Base-by-base conservation (phyloP, 1,284 basidiomycete genomes). In the Cryptococcus jaspeensis region DNA sequence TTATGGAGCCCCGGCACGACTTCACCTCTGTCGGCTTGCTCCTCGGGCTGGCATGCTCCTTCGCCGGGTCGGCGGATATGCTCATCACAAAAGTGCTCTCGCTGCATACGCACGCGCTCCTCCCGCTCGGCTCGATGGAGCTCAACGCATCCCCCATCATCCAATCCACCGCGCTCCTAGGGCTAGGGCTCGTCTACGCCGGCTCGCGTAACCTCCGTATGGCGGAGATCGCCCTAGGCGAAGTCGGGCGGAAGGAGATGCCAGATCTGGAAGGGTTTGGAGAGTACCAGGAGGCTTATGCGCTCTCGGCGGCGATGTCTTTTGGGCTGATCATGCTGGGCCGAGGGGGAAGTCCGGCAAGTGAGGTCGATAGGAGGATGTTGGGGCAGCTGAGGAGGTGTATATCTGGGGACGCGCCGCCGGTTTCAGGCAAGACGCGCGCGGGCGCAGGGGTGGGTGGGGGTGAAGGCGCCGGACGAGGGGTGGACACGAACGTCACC, bases 311-410 rank as follows among this genome's bases (percentile, higher is more conserved):
- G 1, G 90, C 89, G 4, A 83, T 97, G 43, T 87, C 90, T 0
- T 96, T 96, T 69, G 96, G 96, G 0, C 88, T 97, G 83, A 89
- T 96, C 74, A 94, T 97, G 87, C 83, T 99, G 5, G 93, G 91
- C 7, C 88, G 87, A 64, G 92, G 92, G 0, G 84, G 86, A 0
- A 80, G 69, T 7, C 61, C 69, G 16, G 69, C 83, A 5, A 72
- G 71, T 45, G 70, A 74, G 37, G 89, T 89, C 1, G 91, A 94
- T 65, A 77, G 86, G 58, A 80, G 81, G 15, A 80, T 90, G 57
- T 77, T 92, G 16, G 81, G 83, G 23, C 83, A 86, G 16, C 76
- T 94, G 38, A 84, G 83, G 35, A 75, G 84, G 16, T 82, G 90
- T 37, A 84, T 93, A 49, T 86, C 89, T 54, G 90, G 90, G 15